Base-by-base conservation (phyloP, 2,329 filamentous ascomycete genomes). In the Diaporthe velutina region DNA sequence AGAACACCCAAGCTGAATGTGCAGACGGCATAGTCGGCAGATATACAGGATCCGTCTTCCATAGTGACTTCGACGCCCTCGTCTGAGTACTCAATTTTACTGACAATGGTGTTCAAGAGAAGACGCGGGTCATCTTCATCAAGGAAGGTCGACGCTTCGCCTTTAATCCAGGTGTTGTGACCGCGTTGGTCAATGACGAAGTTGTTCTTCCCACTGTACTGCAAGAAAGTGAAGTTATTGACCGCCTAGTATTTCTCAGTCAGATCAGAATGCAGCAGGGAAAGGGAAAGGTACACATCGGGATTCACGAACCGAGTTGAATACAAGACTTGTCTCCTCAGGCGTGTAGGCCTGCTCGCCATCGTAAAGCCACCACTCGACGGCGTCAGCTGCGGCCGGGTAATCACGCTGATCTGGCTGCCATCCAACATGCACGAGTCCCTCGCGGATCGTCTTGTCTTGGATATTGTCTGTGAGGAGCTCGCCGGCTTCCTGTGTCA, bases 1-100 rank as follows among this genome's bases (percentile, higher is more conserved):
- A 67, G 19, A 12, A 67, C 61, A 15, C 61, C 61, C 30, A 67
- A 17, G 10, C 42, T 52, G 45, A 67, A 67, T 17, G 61, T 67
- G 45, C 61, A 67, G 45, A 67, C 45, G 12, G 61, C 61, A 10
- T 67, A 52, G 30, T 67, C 61, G 30, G 61, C 61, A 19, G 42
- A 17, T 1, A 67, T 52, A 28, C 61, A 67, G 19, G 42, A 50
- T 0, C 45, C 61, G 7, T 67, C 61, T 7, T 67, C 61, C 42
- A 67, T 50, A 12, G 42, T 50, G 30, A 67, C 30, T 19, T 38
- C 30, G 4, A 67, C 61, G n/a, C 45, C 45, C 1, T 50, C 45
- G 13, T 52, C 61, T 35, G 30, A 38, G 22, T 67, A 67, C 8
- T 50, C 45, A 4, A 67, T 38, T 0, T 38, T 19, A 4, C 12